Percentiles rank a stretch among this genome's conserved stretches.
Evolutionary conservation across 129 eudicot genomes (phyloP).

Genomic region (Tagetes patula): DNA sequence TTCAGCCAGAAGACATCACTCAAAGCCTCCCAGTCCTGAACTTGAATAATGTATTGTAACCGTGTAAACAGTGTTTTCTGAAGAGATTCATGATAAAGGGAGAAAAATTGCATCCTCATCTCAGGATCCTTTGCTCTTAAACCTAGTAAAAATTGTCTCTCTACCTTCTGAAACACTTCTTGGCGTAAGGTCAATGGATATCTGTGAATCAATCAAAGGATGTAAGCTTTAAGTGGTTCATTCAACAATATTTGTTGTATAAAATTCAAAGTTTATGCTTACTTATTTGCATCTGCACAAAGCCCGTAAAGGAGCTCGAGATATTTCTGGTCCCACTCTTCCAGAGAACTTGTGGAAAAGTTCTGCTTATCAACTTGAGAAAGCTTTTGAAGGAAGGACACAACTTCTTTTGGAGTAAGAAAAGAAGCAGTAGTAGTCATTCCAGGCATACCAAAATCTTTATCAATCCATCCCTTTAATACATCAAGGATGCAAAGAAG

Average conservation of each 20-base stretch:
- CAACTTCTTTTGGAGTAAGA: conserved; percentile 82
- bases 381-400: conserved; percentile 89
- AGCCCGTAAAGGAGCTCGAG: conserved; percentile 93
- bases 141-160: conserved; percentile 86
- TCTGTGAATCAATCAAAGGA: conserved; percentile 41
- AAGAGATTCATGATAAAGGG: conserved; percentile 87
- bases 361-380: conserved; percentile 93
- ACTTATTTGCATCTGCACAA: conserved; percentile 93
- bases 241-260: not conserved
- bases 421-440: conserved; percentile 48
- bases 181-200: conserved; percentile 70
- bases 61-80: conserved; percentile 83
- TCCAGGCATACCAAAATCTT: conserved; percentile 66
- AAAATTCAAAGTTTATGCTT: conserved; percentile 18
- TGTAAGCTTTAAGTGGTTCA: conserved; percentile 2
- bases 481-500: conserved; percentile 88
- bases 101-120: conserved; percentile 73
- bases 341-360: conserved; percentile 55
- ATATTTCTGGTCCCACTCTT: conserved; percentile 91
- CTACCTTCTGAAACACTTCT: conserved; percentile 93
- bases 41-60: conserved; percentile 88
- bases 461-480: conserved; percentile 89
- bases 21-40: conserved; percentile 97
- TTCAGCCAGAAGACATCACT: conserved; percentile 98
- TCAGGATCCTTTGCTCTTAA: conserved; percentile 95